A percentile compares a stretch with the other conserved stretches of the same genome.
These are phyloP conservation scores for Colletotrichum caudatum DNA, from an alignment of 2,329 filamentous ascomycete species.

Conservation along the genomic window DNA sequence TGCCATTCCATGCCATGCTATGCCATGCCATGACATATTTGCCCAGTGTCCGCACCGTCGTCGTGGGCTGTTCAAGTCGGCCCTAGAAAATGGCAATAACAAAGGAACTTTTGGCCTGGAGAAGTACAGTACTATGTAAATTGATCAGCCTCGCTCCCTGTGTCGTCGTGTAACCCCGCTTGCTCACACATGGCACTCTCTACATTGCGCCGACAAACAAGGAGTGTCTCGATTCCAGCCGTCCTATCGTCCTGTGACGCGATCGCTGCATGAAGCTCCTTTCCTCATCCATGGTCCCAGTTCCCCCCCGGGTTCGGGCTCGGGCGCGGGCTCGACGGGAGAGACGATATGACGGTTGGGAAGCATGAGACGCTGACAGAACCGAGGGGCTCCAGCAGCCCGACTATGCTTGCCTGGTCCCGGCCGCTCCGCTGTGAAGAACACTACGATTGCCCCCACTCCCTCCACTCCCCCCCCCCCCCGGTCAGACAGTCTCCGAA, in stretches of 20 bases:
- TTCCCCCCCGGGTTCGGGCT: neutral
- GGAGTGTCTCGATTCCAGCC: neutral
- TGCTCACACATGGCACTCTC: neutral
- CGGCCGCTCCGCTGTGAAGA: slow-evolving; percentile 20
- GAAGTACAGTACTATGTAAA: too few species aligned
- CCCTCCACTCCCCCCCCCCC: too few species aligned
- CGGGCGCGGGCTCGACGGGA: neutral
- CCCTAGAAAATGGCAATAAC: neutral
- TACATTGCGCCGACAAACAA: neutral
- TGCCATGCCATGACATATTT: too few species aligned
- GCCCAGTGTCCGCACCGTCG: neutral
- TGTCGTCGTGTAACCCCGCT: neutral
- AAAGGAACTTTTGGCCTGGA: neutral
- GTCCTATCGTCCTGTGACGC: neutral
- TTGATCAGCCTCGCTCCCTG: neutral
- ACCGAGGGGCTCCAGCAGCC: slow-evolving; percentile 12
- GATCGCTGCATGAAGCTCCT: neutral
- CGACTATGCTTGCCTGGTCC: slow-evolving; percentile 3
- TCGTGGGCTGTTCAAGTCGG: neutral
- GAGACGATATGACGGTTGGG: neutral
- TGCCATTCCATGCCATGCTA: neutral
- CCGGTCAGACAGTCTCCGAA: slow-evolving; percentile 26
- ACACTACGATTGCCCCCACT: slow-evolving; percentile 11
- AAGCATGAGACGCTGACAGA: slow-evolving; percentile 4
- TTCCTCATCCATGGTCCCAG: neutral